Evolutionary conservation across 306 rosid species (phyloP).

Genomic region (Acacia crassicarpa): DNA sequence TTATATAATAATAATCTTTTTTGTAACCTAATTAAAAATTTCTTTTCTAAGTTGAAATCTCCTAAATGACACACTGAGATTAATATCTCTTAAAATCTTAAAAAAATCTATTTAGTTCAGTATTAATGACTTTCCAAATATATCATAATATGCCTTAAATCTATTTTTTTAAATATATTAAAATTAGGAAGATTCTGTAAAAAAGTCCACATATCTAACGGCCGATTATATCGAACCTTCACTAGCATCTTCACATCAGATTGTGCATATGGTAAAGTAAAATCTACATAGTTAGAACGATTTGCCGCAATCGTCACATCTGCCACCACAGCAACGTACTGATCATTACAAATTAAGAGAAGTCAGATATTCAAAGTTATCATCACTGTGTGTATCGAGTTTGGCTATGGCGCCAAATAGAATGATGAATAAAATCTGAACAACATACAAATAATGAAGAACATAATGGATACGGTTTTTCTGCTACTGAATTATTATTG

Average conservation of each 20-base stretch:
- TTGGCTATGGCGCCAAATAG: background rate
- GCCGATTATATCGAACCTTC: background rate
- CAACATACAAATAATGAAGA: background rate
- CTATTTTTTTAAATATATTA: no score
- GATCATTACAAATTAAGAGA: background rate
- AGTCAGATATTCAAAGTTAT: background rate
- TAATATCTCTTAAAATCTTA: no score
- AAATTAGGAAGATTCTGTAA: background rate
- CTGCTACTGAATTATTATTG: no score
- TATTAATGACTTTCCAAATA: no score
- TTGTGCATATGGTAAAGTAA: constrained; percentile 15
- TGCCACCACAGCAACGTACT: constrained; percentile 28
- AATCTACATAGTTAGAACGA: constrained; percentile 18
- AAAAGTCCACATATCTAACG: constrained; percentile 24
- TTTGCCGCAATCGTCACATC: constrained; percentile 9
- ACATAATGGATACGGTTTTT: background rate
- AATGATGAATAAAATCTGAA: background rate
- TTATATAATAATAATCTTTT: no score
- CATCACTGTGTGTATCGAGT: background rate
- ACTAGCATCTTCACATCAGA: constrained; percentile 14
- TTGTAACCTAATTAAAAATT: no score
- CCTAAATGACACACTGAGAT: no score
- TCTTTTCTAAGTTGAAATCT: no score
- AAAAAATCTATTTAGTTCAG: no score
- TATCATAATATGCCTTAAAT: no score